Evolutionary conservation across 2,329 filamentous ascomycete genomes (phyloP), one percentile per base, ranked within the genome.

Genomic region (Didymellaceae sp.): DNA sequence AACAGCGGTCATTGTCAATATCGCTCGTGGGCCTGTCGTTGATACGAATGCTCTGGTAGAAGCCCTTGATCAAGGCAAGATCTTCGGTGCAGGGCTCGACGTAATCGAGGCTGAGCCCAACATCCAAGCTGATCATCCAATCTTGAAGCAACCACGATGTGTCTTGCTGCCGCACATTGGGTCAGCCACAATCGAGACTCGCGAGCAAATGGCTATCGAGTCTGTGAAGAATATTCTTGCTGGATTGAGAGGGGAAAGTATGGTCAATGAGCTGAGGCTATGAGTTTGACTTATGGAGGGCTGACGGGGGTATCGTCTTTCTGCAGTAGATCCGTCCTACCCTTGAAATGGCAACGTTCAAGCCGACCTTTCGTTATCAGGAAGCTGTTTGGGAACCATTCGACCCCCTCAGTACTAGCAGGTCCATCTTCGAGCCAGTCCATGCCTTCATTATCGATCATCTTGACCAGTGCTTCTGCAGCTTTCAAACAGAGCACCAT

Each of bases 401-500:
- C 55, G 6, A 45, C n/a, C 2, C 25, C 37, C 4, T 40, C 37
- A 2, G 32, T 4, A n/a, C 21, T 14, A 2, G 9, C 21, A 3
- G 44, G 7, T 14, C 28, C 28, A 5, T 40, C 13, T 1, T 39
- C 6, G 4, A 13, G 14, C 18, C 18, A 1, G 78, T 66, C 35
- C 58, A 3, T 59, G 9, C 63, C 65, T 13, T 42, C 73, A 53
- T 62, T 57, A 16, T 67, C 33, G 54, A 86, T 77, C 80, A 86
- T 84, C 22, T 74, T 70, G 1, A 78, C 81, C 50, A 88, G 59
- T 0, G 80, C 85, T 57, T 80, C 78, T 0, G 84, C 84, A 21
- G 79, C 81, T 65, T 84, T 80, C 73, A 84, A 81, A 45, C 83
- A 83, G 24, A 84, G 68, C 1, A 85, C 85, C 86, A 87, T 88